A percentile compares a stretch with the other conserved stretches of the same genome.
phyloP scores from a whole-genome alignment of 1,284 basidiomycete species.

The Paramarasmius palmivorus region DNA sequence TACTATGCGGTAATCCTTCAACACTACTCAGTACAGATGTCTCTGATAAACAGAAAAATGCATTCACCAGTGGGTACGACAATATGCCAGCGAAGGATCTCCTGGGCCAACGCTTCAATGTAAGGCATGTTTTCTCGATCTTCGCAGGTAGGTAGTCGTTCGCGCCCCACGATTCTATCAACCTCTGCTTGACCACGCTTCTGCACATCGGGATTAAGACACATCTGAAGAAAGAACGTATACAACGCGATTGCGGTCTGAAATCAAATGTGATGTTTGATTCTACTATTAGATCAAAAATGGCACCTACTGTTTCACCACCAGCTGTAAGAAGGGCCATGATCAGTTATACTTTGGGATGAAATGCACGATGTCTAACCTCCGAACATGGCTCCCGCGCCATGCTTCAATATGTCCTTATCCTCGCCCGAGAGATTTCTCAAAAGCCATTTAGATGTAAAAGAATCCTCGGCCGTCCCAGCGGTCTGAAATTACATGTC shows the following conservation, averaged over 20 bases:
- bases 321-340: too few relatives aligned
- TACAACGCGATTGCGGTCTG: too few relatives aligned
- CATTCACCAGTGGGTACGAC: too few relatives aligned
- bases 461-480: background rate
- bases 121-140: conserved; percentile 38
- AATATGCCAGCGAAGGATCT: conserved; percentile 18
- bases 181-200: conserved; percentile 39
- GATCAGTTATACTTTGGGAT: background rate
- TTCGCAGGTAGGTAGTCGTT: conserved; percentile 35
- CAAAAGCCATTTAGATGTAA: background rate
- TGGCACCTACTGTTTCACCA: too few relatives aligned
- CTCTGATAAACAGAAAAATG: too few relatives aligned
- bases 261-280: too few relatives aligned
- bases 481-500: background rate
- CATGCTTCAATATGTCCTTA: conserved; percentile 14
- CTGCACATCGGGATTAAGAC: conserved; percentile 33
- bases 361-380: background rate
- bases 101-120: conserved; percentile 37
- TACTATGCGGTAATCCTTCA: conserved; percentile 19
- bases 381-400: conserved; percentile 16
- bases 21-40: too few relatives aligned
- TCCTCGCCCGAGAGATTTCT: conserved; percentile 1
- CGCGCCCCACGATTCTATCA: conserved; percentile 33
- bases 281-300: too few relatives aligned
- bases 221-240: too few relatives aligned